A percentile compares a stretch with the other conserved stretches of the same genome.
Evolutionary conservation across 805 yeast species (phyloP).

Genomic region (Barnettozyma sucrosica): DNA sequence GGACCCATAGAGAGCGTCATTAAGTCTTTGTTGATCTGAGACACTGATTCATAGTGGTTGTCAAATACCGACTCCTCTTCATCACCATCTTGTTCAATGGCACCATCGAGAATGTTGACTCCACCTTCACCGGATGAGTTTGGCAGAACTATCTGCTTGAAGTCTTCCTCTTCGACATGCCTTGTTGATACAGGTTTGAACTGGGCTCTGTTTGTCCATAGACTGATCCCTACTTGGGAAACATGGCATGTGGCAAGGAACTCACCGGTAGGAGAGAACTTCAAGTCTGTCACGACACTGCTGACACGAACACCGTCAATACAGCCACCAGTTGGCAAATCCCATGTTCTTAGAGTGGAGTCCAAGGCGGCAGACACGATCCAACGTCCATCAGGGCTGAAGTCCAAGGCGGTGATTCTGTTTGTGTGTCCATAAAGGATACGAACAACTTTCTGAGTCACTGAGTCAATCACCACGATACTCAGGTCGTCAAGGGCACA

Average conservation of each 20-base stretch:
- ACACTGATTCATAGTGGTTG: constrained; percentile 43
- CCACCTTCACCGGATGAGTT: constrained; percentile 78
- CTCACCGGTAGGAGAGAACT: constrained; percentile 84
- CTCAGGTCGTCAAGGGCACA: constrained; percentile 82
- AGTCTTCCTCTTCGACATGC: constrained; percentile 71
- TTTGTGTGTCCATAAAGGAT: constrained; percentile 85
- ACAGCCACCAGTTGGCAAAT: constrained; percentile 93
- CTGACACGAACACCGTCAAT: constrained; percentile 83
- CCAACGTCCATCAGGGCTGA: constrained; percentile 96
- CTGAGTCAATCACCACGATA: constrained; percentile 74
- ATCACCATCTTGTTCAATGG: constrained; percentile 44
- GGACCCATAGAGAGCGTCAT: constrained; percentile 76
- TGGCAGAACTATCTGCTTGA: constrained; percentile 58
- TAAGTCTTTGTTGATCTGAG: constrained; percentile 57
- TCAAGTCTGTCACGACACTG: constrained; percentile 73
- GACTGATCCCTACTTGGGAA: constrained; percentile 76
- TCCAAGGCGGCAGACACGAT: constrained; percentile 78
- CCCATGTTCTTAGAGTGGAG: constrained; percentile 92
- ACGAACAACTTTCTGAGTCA: constrained; percentile 79
- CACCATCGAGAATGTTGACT: constrained; percentile 67
- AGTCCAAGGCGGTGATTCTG: constrained; percentile 81
- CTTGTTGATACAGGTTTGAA: constrained; percentile 72
- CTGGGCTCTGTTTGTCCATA: constrained; percentile 91
- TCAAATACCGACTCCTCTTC: constrained; percentile 26
- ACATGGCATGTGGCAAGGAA: constrained; percentile 91